Evolutionary conservation across 2,329 filamentous ascomycete species (phyloP), one percentile per base, ranked within the genome.

Genomic region (Venturia nashicola): DNA sequence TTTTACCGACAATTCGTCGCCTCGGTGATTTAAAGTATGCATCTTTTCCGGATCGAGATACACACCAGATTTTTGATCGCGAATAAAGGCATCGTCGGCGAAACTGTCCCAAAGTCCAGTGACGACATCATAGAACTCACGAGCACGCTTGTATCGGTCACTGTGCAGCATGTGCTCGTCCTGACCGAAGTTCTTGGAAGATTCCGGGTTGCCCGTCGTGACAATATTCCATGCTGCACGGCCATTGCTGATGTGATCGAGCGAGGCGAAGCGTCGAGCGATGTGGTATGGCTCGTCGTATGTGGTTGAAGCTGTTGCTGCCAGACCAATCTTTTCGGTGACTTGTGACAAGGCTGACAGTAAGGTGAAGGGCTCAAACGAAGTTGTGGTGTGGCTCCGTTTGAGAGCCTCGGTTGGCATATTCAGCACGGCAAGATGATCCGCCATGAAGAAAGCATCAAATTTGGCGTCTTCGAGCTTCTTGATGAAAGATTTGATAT

Each of bases 361-460:
- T 2, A 82, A 69, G 0, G 80, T 82, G 67, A 82, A 82, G 0
- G 80, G 81, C 67, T 84, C 82, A 65, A 83, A 84, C 0, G 81
- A 83, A 0, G 81, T 83, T 0, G 82, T 79, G 0, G 82, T 84
- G 62, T 84, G 82, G 65, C 80, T 83, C 39, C 82, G 79, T 67
- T 81, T 81, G 12, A 84, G 73, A 1, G 82, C 82, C 64, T 84
- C 82, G 1, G 80, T 70, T 0, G 81, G 81, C 82, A 83, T 82
- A 66, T 83, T 83, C 54, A 82, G 68, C 2, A 83, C 80, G 3
- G 79, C 80, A 0, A 82, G 72, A 66, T 82, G 79, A 66, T 82
- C 80, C 0, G 80, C 80, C 79, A 82, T 82, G 73, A 82, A 83
- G 71, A 83, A 82, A 44, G 80, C 80, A 67, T 83, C 80, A 67